These are phyloP conservation scores for Halteria grandinella DNA, from an alignment of 73 alveolate species.

Conservation along the genomic window DNA sequence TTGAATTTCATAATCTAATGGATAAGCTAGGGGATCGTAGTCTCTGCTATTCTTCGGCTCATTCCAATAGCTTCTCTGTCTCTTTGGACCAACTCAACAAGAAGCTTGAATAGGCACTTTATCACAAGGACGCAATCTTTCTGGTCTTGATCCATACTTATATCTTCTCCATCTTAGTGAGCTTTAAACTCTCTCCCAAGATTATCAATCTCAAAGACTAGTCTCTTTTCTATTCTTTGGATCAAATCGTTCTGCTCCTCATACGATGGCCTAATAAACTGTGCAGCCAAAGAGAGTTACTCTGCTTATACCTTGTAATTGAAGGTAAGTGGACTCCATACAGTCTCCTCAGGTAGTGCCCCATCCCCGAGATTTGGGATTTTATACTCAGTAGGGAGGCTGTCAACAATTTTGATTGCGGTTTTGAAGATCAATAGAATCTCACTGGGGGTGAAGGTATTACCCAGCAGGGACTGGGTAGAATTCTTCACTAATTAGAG, in stretches of 20 bases:
- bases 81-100: slow-evolving; percentile 19
- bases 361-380: no score
- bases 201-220: background rate
- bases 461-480: no score
- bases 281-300: no score
- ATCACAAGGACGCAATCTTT: slow-evolving; percentile 7
- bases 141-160: background rate
- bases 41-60: slow-evolving; percentile 10
- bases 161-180: slow-evolving; percentile 5
- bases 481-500: no score
- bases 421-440: no score
- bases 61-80: slow-evolving; percentile 25
- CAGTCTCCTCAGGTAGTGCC: no score
- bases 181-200: background rate
- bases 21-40: background rate
- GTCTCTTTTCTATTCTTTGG: background rate
- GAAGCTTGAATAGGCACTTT: background rate
- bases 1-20: background rate
- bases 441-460: no score
- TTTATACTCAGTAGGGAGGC: no score
- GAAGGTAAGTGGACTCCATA: no score
- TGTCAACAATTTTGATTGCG: no score
- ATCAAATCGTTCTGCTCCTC: slow-evolving; percentile 35
- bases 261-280: slow-evolving; percentile 37
- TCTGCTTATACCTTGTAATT: no score